Percentiles rank a stretch among this genome's conserved stretches.
Evolutionary conservation across 805 yeast genomes (phyloP).

Genomic region (Jamesozyma gamospora): DNA sequence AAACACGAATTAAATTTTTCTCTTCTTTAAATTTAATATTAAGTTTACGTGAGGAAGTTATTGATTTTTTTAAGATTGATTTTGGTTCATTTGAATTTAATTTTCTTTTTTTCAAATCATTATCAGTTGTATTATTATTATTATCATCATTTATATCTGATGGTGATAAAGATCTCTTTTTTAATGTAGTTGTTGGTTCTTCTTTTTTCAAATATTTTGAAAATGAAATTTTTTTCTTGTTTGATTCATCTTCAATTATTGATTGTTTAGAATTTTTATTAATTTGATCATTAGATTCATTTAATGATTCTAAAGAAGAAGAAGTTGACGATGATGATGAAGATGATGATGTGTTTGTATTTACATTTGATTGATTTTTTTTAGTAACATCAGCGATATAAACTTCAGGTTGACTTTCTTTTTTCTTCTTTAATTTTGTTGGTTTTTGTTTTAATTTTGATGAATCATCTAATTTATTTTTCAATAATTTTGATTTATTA

Average conservation of each 20-base stretch:
- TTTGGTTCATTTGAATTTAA: neutral
- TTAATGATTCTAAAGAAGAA: neutral
- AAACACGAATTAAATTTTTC: constrained; percentile 19
- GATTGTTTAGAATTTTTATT: neutral
- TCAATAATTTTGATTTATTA: neutral
- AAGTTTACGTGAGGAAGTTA: neutral
- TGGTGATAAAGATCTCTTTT: constrained; percentile 10
- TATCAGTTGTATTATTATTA: neutral
- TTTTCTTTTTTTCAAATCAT: neutral
- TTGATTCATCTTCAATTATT: constrained; percentile 11
- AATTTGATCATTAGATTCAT: neutral
- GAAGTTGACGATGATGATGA: neutral
- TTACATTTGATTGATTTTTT: neutral
- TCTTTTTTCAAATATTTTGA: constrained; percentile 27
- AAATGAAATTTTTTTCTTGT: constrained; percentile 28
- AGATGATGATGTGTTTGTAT: neutral
- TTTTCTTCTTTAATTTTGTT: neutral
- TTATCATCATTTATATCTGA: neutral
- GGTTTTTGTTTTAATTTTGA: neutral
- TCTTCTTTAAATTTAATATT: constrained; percentile 22
- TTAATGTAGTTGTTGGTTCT: constrained; percentile 3
- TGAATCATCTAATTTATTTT: neutral
- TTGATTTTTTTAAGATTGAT: constrained; percentile 17
- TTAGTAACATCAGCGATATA: constrained; percentile 7
- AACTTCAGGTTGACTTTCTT: constrained; percentile 1